phyloP scores from a whole-genome alignment of 2,329 filamentous ascomycete species.

The Byssothecium circinans region DNA sequence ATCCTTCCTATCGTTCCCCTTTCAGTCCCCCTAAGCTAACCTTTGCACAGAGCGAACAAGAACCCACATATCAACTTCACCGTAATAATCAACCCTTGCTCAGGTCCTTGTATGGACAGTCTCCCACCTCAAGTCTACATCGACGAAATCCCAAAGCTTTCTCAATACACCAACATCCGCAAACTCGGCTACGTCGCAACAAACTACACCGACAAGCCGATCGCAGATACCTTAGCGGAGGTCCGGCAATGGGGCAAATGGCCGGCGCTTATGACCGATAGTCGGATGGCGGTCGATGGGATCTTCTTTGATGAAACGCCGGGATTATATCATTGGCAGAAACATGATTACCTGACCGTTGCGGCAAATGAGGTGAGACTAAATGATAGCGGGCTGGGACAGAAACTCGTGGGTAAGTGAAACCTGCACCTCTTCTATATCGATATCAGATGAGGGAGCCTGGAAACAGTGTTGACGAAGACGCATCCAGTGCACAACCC shows the following conservation, averaged over 20 bases:
- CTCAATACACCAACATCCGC: slow-evolving; percentile 49
- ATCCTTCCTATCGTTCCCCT: background rate
- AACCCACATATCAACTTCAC: slow-evolving; percentile 51
- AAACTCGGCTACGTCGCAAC: slow-evolving; percentile 55
- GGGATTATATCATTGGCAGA: slow-evolving; percentile 20
- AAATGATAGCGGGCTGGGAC: slow-evolving; percentile 12
- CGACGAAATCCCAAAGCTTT: slow-evolving; percentile 44
- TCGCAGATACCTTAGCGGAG: slow-evolving; percentile 36
- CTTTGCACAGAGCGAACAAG: slow-evolving; percentile 14
- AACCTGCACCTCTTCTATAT: background rate
- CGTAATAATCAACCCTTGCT: slow-evolving; percentile 53
- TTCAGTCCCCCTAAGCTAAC: background rate
- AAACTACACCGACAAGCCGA: slow-evolving; percentile 46
- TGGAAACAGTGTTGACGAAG: too few relatives aligned
- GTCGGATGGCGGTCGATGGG: slow-evolving; percentile 47
- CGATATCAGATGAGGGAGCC: background rate
- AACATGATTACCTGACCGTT: slow-evolving; percentile 17
- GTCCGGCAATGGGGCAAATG: slow-evolving; percentile 51
- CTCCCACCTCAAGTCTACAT: slow-evolving; percentile 16
- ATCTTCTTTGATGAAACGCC: slow-evolving; percentile 54
- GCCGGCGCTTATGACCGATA: slow-evolving; percentile 36
- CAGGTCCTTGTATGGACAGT: slow-evolving; percentile 19
- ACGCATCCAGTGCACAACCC: slow-evolving; percentile 21
- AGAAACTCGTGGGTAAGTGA: slow-evolving; percentile 21
- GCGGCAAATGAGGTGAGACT: slow-evolving; percentile 13